Conservation (phyloP, 257 asterid genomes). For the Solanum rostratum region DNA sequence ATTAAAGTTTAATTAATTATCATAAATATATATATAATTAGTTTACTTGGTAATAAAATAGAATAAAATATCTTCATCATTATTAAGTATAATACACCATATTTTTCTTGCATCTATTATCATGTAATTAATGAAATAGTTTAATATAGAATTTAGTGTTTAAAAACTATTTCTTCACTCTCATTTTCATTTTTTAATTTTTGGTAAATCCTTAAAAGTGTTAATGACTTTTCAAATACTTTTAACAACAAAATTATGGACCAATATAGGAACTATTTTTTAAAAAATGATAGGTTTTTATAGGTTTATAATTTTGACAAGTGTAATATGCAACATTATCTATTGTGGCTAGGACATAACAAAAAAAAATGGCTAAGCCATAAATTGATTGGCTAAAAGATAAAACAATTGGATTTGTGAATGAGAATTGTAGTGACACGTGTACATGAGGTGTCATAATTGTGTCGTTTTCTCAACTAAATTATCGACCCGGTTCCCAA, state of each 20-base stretch:
- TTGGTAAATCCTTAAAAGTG: neutral
- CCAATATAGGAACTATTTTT: no score
- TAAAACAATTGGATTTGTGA: neutral
- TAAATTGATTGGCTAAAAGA: slow-evolving; percentile 1
- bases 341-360: neutral
- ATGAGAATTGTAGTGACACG: neutral
- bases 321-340: neutral
- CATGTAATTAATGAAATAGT: neutral
- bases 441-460: neutral
- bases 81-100: neutral
- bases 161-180: neutral
- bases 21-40: neutral
- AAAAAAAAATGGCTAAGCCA: neutral
- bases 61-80: neutral
- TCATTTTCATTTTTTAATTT: neutral
- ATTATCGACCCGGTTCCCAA: neutral
- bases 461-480: slow-evolving; percentile 4
- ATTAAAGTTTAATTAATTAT: neutral
- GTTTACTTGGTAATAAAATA: neutral
- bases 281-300: no score
- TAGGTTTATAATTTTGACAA: no score
- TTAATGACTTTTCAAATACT: neutral
- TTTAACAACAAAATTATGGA: neutral
- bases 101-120: neutral
- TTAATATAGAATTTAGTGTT: neutral